A percentile compares a stretch with the other conserved stretches of the same genome.
Evolutionary conservation across 768 basidiomycete species (phyloP).

Genomic region (Xerocomus brunneocitrinus): DNA sequence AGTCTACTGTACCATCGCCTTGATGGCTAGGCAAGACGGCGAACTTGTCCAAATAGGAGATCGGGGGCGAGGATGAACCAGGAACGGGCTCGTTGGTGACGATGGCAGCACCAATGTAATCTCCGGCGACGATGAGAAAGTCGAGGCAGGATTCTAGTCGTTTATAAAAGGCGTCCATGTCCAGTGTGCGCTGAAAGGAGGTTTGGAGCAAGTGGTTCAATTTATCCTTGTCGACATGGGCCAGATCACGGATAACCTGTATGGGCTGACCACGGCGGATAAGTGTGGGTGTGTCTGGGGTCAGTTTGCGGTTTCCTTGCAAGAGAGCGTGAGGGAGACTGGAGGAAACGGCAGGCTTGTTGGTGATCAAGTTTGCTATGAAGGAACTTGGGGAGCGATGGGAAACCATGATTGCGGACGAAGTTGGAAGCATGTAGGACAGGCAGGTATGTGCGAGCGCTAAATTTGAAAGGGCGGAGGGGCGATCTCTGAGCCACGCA

Average conservation of each 20-base stretch:
- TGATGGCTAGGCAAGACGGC: slow-evolving; percentile 93
- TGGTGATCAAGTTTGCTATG: slow-evolving; percentile 96
- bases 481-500: slow-evolving; percentile 72
- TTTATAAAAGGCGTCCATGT: slow-evolving; percentile 69
- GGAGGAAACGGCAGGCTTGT: slow-evolving; percentile 94
- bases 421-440: slow-evolving; percentile 85
- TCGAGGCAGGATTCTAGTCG: slow-evolving; percentile 77
- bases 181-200: slow-evolving; percentile 73
- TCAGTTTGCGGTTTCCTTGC: slow-evolving; percentile 80
- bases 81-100: slow-evolving; percentile 64
- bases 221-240: slow-evolving; percentile 70
- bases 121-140: slow-evolving; percentile 90
- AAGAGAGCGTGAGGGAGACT: slow-evolving; percentile 92
- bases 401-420: slow-evolving; percentile 95
- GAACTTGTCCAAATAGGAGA: slow-evolving; percentile 98
- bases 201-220: slow-evolving; percentile 81
- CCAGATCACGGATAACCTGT: slow-evolving; percentile 65
- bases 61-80: slow-evolving; percentile 36
- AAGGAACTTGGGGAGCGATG: slow-evolving; percentile 94
- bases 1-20: slow-evolving; percentile 98
- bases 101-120: slow-evolving; percentile 92
- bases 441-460: slow-evolving; percentile 82
- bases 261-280: slow-evolving; percentile 86
- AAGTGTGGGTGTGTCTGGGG: slow-evolving; percentile 88
- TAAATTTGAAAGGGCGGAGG: slow-evolving; percentile 84